Percentiles rank a stretch among this genome's conserved stretches.
Evolutionary conservation across 2,329 filamentous ascomycete genomes (phyloP).

Genomic region (Blastomyces silverae): DNA sequence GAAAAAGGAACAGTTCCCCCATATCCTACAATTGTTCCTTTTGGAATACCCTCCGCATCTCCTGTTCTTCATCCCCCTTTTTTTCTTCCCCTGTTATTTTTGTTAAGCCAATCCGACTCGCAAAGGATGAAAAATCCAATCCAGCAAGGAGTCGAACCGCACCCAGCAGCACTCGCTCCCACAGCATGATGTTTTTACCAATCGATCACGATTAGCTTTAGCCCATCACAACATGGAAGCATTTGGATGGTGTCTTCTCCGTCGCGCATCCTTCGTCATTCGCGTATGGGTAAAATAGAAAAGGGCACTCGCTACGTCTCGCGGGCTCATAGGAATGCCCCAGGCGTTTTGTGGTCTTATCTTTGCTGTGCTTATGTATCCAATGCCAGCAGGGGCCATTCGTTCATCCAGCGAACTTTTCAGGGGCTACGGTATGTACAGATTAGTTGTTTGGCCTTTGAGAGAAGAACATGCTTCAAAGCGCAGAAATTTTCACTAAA

Average conservation of each 20-base stretch:
- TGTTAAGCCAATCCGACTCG: not conserved
- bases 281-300: not conserved
- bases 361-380: not conserved
- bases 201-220: not conserved
- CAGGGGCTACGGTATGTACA: not conserved
- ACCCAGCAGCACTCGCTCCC: not conserved
- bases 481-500: not conserved
- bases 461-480: not conserved
- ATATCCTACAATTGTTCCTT: not conserved
- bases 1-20: not conserved
- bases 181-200: not conserved
- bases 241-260: not conserved
- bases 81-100: not conserved
- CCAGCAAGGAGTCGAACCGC: not conserved
- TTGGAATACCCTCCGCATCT: not conserved
- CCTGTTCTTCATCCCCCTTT: not conserved
- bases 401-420: not conserved
- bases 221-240: not conserved
- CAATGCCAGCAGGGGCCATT: not conserved
- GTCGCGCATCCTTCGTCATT: not conserved
- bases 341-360: not conserved
- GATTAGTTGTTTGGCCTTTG: not conserved
- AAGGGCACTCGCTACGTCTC: not conserved
- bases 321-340: not conserved
- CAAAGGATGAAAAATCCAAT: not conserved